phyloP scores from a whole-genome alignment of 139 green algal species.

The Picochlorum sp. region DNA sequence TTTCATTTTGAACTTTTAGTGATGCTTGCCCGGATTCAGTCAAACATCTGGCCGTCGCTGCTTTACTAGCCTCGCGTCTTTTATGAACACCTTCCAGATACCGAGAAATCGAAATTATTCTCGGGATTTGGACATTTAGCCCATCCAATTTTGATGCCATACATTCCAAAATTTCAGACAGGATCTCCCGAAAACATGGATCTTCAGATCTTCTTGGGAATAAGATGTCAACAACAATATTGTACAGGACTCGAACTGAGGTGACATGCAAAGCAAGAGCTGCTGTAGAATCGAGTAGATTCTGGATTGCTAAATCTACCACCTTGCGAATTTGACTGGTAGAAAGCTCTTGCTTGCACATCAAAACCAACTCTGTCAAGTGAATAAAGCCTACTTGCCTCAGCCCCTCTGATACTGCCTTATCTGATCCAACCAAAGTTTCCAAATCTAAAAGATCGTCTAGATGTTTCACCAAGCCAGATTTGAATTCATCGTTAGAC shows the following conservation, averaged over 20 bases:
- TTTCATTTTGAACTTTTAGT: too few relatives aligned
- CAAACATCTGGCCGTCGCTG: constrained; percentile 1
- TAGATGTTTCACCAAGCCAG: constrained; percentile 18
- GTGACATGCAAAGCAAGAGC: constrained; percentile 58
- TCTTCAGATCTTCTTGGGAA: constrained; percentile 25
- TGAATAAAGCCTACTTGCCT: constrained; percentile 61
- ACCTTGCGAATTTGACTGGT: constrained; percentile 45
- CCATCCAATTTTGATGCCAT: constrained; percentile 66
- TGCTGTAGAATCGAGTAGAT: constrained; percentile 50
- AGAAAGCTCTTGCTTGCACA: constrained; percentile 46
- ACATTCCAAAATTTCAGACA: constrained; percentile 67
- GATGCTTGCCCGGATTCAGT: not conserved
- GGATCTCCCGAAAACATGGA: constrained; percentile 35
- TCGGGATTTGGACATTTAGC: constrained; percentile 24
- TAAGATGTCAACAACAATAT: constrained; percentile 69
- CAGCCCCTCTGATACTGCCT: constrained; percentile 58
- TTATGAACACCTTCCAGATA: constrained; percentile 14
- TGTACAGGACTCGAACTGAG: constrained; percentile 74
- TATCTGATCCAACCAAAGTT: constrained; percentile 52
- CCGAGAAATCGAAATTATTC: constrained; percentile 1
- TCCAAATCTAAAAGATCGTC: constrained; percentile 65
- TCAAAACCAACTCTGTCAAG: constrained; percentile 73
- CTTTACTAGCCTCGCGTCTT: constrained; percentile 1
- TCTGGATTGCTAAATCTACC: constrained; percentile 59
- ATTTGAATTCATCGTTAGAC: constrained; percentile 37